Evolutionary conservation across 495 filamentous ascomycete species (phyloP).

Genomic region (Neurospora discreta): DNA sequence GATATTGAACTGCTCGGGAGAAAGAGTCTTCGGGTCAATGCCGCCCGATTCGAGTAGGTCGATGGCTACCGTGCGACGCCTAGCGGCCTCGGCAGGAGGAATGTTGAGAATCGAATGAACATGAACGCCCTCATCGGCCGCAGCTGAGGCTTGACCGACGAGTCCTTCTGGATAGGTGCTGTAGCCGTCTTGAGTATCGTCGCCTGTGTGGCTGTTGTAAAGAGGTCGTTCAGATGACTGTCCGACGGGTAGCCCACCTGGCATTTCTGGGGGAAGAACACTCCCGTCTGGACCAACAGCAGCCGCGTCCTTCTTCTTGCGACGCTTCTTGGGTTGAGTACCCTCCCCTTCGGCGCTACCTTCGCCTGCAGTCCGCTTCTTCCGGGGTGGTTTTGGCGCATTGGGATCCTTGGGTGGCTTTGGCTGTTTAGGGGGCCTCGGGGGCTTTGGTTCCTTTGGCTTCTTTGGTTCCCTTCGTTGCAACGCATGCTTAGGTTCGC

Average conservation of each 20-base stretch:
- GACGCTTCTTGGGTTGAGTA: slow-evolving; percentile 17
- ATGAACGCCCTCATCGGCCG: slow-evolving; percentile 1
- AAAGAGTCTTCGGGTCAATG: slow-evolving; percentile 31
- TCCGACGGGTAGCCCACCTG: slow-evolving; percentile 14
- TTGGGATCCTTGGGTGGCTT: slow-evolving; percentile 27
- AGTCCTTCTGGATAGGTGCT: slow-evolving; percentile 10
- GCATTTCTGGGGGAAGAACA: slow-evolving; percentile 16
- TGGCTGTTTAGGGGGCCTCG: slow-evolving; percentile 46
- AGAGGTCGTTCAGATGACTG: slow-evolving; percentile 5
- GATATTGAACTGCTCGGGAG: slow-evolving; percentile 38
- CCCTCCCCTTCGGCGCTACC: neutral
- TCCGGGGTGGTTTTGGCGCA: slow-evolving; percentile 43
- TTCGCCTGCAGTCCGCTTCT: slow-evolving; percentile 31
- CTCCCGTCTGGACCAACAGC: neutral
- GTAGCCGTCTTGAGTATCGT: neutral
- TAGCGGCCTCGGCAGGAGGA: slow-evolving; percentile 29
- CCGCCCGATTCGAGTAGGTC: slow-evolving; percentile 22
- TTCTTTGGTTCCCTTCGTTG: slow-evolving; percentile 49
- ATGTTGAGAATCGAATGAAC: slow-evolving; percentile 25
- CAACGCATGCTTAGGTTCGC: slow-evolving; percentile 31
- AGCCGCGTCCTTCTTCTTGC: slow-evolving; percentile 20
- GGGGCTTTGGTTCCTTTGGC: slow-evolving; percentile 28
- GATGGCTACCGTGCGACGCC: slow-evolving; percentile 30
- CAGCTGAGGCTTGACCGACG: slow-evolving; percentile 1
- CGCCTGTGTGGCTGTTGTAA: slow-evolving; percentile 8